These are phyloP conservation scores for Zygoascus flipseniorum DNA, from an alignment of 805 yeast species.

Conservation along the genomic window DNA sequence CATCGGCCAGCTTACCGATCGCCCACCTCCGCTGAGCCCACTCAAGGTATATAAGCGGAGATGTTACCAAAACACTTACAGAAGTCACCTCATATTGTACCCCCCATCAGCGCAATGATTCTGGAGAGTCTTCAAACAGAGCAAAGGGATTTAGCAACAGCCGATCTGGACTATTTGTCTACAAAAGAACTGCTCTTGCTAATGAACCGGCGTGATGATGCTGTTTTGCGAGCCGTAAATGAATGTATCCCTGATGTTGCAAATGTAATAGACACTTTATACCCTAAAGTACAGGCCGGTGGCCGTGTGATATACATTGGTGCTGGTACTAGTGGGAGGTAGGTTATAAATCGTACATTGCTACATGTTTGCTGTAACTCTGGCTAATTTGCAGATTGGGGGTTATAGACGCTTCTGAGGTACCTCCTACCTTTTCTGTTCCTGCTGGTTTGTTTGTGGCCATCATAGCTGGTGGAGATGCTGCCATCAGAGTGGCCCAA, in stretches of 20 bases:
- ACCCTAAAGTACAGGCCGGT: constrained; percentile 15
- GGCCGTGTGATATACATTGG: constrained; percentile 26
- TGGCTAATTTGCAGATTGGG: constrained; percentile 14
- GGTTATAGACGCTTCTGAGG: constrained; percentile 22
- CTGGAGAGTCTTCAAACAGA: constrained; percentile 16
- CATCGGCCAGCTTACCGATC: background rate
- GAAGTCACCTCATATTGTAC: background rate
- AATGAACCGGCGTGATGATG: constrained; percentile 18
- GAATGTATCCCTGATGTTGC: constrained; percentile 13
- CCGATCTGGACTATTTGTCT: constrained; percentile 14
- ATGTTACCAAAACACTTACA: background rate
- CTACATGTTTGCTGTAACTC: background rate
- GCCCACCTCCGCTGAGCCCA: background rate
- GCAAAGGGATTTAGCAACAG: constrained; percentile 16
- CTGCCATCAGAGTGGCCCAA: constrained; percentile 19
- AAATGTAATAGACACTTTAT: constrained; percentile 16
- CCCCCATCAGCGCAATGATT: background rate
- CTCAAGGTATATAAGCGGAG: background rate
- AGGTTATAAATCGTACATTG: background rate
- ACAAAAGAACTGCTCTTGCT: constrained; percentile 15
- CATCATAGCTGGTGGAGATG: constrained; percentile 24
- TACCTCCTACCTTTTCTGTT: constrained; percentile 25
- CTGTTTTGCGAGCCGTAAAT: constrained; percentile 11
- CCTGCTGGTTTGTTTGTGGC: constrained; percentile 20
- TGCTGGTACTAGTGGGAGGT: constrained; percentile 22